phyloP scores from a whole-genome alignment of 1,139 yeast genomes.

The Groenewaldozyma sp. region DNA sequence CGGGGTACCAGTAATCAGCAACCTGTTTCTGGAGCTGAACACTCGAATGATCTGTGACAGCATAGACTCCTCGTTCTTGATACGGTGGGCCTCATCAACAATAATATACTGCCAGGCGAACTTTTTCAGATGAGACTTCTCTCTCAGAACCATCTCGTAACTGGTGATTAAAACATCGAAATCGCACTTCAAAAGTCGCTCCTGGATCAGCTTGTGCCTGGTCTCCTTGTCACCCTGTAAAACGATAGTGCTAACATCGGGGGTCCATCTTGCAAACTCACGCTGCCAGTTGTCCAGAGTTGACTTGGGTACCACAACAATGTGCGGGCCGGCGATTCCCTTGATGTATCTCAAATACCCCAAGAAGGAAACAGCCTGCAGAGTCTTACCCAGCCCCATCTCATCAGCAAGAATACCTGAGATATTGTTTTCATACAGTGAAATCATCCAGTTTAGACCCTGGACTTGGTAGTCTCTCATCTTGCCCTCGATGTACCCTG shows the following conservation, averaged over 20 bases:
- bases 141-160: slow-evolving; percentile 86
- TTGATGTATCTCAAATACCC: slow-evolving; percentile 77
- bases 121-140: slow-evolving; percentile 69
- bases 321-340: slow-evolving; percentile 80
- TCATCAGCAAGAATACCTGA: slow-evolving; percentile 95
- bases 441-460: slow-evolving; percentile 89
- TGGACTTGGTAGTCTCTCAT: slow-evolving; percentile 84
- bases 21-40: slow-evolving; percentile 74
- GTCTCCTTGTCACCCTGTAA: slow-evolving; percentile 82
- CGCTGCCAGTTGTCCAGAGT: slow-evolving; percentile 94
- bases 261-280: slow-evolving; percentile 91
- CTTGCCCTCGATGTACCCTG: slow-evolving; percentile 54
- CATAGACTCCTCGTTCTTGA: slow-evolving; percentile 86
- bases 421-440: slow-evolving; percentile 68
- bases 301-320: slow-evolving; percentile 89
- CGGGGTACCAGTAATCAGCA: slow-evolving; percentile 93
- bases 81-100: slow-evolving; percentile 95
- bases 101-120: slow-evolving; percentile 89
- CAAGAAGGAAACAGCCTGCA: slow-evolving; percentile 84
- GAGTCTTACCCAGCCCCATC: slow-evolving; percentile 95
- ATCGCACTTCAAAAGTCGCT: slow-evolving; percentile 54
- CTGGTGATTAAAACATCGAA: slow-evolving; percentile 88
- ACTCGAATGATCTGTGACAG: slow-evolving; percentile 82
- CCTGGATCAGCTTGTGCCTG: slow-evolving; percentile 52
- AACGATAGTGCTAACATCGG: slow-evolving; percentile 81